phyloP scores from a whole-genome alignment of 345 rosid species.

The Limnanthes douglasii region DNA sequence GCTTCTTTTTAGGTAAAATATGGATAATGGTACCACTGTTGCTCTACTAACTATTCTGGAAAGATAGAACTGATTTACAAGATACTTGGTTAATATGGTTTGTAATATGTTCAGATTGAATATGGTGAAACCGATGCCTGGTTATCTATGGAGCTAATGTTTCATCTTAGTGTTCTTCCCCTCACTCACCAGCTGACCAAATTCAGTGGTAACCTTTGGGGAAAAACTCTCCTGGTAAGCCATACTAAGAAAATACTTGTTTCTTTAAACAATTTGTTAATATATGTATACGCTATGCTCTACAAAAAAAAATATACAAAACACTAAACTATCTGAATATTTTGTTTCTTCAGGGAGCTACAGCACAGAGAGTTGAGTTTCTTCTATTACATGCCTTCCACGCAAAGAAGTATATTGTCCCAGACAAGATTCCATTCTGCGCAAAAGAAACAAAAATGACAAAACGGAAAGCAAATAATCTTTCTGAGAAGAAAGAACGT shows the following conservation, averaged over 20 bases:
- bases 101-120: constrained; percentile 50
- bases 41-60: too few species aligned
- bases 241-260: neutral
- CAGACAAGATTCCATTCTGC: constrained; percentile 57
- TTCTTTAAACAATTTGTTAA: constrained; percentile 1
- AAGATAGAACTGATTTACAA: too few species aligned
- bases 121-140: constrained; percentile 97
- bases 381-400: constrained; percentile 87
- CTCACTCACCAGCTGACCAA: constrained; percentile 96
- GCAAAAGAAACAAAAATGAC: constrained; percentile 37
- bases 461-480: constrained; percentile 38
- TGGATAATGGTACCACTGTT: too few species aligned
- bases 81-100: too few species aligned
- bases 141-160: constrained; percentile 98
- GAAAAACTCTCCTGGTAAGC: constrained; percentile 91
- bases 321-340: constrained; percentile 1
- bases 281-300: neutral
- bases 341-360: constrained; percentile 61
- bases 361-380: constrained; percentile 94
- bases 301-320: neutral
- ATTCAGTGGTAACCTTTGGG: constrained; percentile 98
- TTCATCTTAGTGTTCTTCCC: constrained; percentile 90
- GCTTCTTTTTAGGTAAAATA: too few species aligned
- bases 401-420: constrained; percentile 81
- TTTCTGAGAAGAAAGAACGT: constrained; percentile 22